These are phyloP conservation scores for Fraxinus ornus DNA, from an alignment of 305 asterid species.

Conservation along the genomic window DNA sequence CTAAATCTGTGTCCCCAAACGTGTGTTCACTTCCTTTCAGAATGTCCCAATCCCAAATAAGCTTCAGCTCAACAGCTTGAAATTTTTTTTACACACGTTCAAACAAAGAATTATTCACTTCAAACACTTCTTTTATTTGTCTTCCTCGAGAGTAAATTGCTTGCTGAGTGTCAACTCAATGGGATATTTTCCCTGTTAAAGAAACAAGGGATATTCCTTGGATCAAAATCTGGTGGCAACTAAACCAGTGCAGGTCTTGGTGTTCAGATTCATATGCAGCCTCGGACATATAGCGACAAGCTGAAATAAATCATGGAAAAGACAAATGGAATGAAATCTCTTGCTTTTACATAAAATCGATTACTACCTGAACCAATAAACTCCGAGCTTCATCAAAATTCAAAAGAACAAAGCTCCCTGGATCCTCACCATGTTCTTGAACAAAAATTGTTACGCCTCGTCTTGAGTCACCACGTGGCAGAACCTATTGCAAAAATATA, in stretches of 20 bases:
- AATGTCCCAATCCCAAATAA: neutral
- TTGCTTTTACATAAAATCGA: neutral
- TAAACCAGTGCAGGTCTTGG: constrained; percentile 85
- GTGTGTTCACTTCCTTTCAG: neutral
- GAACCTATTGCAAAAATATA: too few species aligned
- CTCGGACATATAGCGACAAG: constrained; percentile 42
- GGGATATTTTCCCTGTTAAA: constrained; percentile 79
- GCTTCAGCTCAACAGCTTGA: neutral
- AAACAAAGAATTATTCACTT: neutral
- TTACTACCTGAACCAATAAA: constrained; percentile 67
- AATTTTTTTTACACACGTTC: neutral
- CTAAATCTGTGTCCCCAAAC: neutral
- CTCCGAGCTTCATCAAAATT: constrained; percentile 83
- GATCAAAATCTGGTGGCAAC: constrained; percentile 21
- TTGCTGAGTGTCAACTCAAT: constrained; percentile 40
- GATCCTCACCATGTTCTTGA: too few species aligned
- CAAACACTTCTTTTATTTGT: constrained; percentile 21
- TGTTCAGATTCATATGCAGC: constrained; percentile 54
- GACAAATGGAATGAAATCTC: constrained; percentile 8
- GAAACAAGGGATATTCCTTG: constrained; percentile 13
- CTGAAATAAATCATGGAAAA: constrained; percentile 20
- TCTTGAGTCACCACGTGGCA: too few species aligned
- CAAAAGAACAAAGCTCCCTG: constrained; percentile 44
- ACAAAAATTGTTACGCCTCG: too few species aligned
- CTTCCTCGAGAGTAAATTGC: constrained; percentile 65